These are phyloP conservation scores for Alternaria triticimaculans DNA, from an alignment of 2,329 filamentous ascomycete species.

Conservation along the genomic window DNA sequence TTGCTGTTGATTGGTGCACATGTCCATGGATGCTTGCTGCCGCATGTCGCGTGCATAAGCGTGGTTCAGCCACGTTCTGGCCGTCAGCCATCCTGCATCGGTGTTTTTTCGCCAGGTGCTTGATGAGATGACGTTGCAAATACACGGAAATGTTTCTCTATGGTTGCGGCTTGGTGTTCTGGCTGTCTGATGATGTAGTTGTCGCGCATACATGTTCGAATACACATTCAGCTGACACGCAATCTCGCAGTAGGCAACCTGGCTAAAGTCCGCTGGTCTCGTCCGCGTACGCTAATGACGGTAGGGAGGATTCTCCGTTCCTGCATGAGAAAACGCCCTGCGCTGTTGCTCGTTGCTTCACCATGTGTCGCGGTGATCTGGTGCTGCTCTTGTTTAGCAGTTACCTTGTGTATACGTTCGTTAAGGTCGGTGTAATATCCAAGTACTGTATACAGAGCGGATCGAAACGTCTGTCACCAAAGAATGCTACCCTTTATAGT, in stretches of 20 bases:
- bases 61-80: neutral
- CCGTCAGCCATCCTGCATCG: neutral
- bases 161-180: neutral
- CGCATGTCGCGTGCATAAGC: neutral
- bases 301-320: neutral
- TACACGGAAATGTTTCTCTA: neutral
- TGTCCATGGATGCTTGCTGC: neutral
- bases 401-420: neutral
- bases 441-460: neutral
- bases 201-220: neutral
- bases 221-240: neutral
- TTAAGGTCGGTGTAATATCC: too few species aligned
- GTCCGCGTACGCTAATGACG: neutral
- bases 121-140: neutral
- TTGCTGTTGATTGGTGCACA: conserved; percentile 10
- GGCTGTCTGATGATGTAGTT: neutral
- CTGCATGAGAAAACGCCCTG: neutral
- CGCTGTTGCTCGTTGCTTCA: neutral
- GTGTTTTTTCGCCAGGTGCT: neutral
- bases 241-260: neutral
- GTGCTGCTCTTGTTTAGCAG: neutral
- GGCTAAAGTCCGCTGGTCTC: neutral
- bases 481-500: neutral
- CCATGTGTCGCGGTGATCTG: neutral
- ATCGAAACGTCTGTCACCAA: neutral